Percentiles rank a stretch among this genome's conserved stretches.
phyloP scores from a whole-genome alignment of 2,329 filamentous ascomycete species.

The Beauveria caledonica region DNA sequence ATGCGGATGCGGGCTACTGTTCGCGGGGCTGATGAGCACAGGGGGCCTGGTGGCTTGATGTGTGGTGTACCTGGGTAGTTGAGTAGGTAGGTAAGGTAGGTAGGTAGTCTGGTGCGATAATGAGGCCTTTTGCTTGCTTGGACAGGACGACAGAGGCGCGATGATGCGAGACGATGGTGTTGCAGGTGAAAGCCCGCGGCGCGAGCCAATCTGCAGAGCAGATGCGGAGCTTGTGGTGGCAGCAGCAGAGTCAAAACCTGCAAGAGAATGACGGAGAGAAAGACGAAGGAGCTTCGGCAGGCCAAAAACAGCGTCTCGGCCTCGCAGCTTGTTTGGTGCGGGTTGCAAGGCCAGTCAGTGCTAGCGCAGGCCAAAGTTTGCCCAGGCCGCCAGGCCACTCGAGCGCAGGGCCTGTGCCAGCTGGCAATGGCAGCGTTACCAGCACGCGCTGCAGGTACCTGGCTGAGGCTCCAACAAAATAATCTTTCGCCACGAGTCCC shows the following conservation, averaged over 20 bases:
- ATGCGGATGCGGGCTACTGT: background rate
- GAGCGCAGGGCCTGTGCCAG: background rate
- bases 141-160: background rate
- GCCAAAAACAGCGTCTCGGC: background rate
- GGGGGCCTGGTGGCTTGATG: background rate
- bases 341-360: background rate
- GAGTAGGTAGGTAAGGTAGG: background rate
- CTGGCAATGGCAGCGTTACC: background rate
- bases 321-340: background rate
- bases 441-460: background rate
- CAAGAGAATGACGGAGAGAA: background rate
- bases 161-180: background rate
- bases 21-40: conserved; percentile 1
- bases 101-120: background rate
- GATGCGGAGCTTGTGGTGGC: background rate
- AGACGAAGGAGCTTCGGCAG: background rate
- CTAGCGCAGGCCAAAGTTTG: background rate
- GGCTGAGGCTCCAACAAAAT: background rate
- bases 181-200: background rate
- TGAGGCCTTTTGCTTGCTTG: background rate
- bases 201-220: background rate
- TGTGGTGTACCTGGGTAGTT: background rate
- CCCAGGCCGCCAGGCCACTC: too few relatives aligned
- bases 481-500: too few relatives aligned
- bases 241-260: background rate